Conservation (phyloP, 495 filamentous ascomycete species). For the Penicillium canariense region DNA sequence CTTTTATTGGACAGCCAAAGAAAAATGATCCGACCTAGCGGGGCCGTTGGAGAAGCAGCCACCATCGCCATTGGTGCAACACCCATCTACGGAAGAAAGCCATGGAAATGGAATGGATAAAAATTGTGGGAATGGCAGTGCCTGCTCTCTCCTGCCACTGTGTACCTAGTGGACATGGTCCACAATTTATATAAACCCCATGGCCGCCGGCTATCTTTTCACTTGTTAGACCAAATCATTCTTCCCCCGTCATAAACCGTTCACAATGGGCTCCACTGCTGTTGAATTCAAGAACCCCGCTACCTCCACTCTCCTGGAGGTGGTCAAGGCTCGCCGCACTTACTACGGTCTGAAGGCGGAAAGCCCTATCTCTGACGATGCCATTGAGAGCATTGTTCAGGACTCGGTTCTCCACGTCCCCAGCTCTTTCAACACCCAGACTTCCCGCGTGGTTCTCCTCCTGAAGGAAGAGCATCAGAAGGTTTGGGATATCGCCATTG, state of each 20-base stretch:
- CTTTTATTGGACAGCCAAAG: not conserved
- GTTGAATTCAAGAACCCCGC: conserved; percentile 40
- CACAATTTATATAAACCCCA: not conserved
- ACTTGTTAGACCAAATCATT: not conserved
- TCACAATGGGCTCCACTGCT: conserved; percentile 32
- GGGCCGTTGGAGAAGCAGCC: conserved; percentile 3
- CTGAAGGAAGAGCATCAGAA: conserved; percentile 52
- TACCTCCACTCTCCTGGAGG: conserved; percentile 39
- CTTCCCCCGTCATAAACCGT: not conserved
- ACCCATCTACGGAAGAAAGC: not conserved
- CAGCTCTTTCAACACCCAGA: conserved; percentile 55
- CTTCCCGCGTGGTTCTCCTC: conserved; percentile 46
- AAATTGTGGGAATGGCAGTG: not conserved
- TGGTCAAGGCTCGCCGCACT: conserved; percentile 45
- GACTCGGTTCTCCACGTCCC: conserved; percentile 47
- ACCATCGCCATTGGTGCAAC: not conserved
- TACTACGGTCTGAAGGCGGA: conserved; percentile 45
- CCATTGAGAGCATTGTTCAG: conserved; percentile 39
- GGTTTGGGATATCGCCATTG: conserved; percentile 49
- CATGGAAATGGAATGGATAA: not conserved
- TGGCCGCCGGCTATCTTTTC: not conserved
- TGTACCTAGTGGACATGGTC: not conserved
- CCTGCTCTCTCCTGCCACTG: too few relatives aligned
- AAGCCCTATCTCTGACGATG: conserved; percentile 43
- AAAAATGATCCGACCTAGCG: not conserved